These are phyloP conservation scores for Yamadazyma philogaea DNA, from an alignment of 805 yeast genomes.

Conservation along the genomic window DNA sequence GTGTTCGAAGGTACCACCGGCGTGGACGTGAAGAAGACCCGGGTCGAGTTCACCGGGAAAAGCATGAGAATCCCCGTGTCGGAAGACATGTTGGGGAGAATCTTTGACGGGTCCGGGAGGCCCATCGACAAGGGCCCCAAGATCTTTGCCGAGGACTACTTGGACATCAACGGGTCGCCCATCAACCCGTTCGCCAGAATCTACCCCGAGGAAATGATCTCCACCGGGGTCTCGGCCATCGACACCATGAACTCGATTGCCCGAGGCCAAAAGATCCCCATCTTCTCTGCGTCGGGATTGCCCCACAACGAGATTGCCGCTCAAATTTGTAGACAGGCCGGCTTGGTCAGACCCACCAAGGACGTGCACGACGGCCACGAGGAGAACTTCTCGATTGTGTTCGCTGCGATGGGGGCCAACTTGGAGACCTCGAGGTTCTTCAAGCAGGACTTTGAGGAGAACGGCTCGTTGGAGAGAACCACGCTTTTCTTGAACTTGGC, in stretches of 20 bases:
- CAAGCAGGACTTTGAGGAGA: constrained; percentile 99
- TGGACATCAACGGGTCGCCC: constrained; percentile 98
- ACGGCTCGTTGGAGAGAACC: constrained; percentile 97
- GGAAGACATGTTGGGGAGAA: constrained; percentile 96
- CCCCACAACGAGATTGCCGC: constrained; percentile 99
- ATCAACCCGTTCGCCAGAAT: constrained; percentile 97
- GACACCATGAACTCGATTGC: constrained; percentile 99
- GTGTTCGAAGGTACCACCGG: constrained; percentile 99
- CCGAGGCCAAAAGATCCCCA: constrained; percentile 99
- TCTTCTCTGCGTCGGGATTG: constrained; percentile 97
- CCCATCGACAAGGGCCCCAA: constrained; percentile 98
- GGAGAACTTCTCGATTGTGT: constrained; percentile 97
- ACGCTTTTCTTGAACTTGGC: constrained; percentile 96
- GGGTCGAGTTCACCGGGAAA: constrained; percentile 96
- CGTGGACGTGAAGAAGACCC: constrained; percentile 95
- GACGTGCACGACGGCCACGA: constrained; percentile 99
- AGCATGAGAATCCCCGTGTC: constrained; percentile 90
- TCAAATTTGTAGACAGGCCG: constrained; percentile 99
- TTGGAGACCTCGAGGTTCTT: constrained; percentile 97
- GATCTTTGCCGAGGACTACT: constrained; percentile 96
- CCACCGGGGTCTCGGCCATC: constrained; percentile 97
- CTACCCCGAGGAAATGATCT: constrained; percentile 99
- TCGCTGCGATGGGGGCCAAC: constrained; percentile 99
- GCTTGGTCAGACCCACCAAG: constrained; percentile 97
- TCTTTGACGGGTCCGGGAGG: constrained; percentile 98